phyloP scores from a whole-genome alignment of 371 early-diverging fungal species.

The Conidiobolus incongruus region DNA sequence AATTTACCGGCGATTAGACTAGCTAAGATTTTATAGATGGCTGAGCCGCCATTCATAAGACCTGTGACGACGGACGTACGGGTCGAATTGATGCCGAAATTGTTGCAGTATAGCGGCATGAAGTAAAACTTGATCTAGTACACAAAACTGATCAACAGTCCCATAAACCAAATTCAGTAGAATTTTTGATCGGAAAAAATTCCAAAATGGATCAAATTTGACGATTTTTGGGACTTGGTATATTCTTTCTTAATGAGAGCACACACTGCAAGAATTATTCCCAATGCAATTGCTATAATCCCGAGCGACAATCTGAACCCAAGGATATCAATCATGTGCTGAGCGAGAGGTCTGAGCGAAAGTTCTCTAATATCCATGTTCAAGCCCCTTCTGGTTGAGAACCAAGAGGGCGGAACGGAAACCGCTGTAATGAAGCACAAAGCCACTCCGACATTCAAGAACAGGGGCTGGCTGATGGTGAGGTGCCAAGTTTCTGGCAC shows the following conservation, averaged over 20 bases:
- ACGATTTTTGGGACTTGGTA: neutral
- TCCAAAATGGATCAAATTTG: no score
- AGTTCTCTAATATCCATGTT: constrained; percentile 60
- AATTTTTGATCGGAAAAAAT: no score
- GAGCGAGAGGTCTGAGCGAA: constrained; percentile 35
- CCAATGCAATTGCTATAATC: constrained; percentile 22
- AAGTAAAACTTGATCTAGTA: constrained; percentile 19
- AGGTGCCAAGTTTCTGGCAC: constrained; percentile 23
- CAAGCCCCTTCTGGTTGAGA: constrained; percentile 31
- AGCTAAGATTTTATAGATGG: constrained; percentile 20
- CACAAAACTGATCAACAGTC: constrained; percentile 9
- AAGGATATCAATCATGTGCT: constrained; percentile 16
- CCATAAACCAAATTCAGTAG: no score
- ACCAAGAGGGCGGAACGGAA: constrained; percentile 49
- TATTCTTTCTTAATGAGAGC: constrained; percentile 2
- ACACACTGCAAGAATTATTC: constrained; percentile 15
- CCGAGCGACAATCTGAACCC: constrained; percentile 39
- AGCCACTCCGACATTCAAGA: constrained; percentile 37
- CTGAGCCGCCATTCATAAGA: constrained; percentile 24
- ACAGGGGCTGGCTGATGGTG: constrained; percentile 39
- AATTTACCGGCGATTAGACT: constrained; percentile 22
- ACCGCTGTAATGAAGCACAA: constrained; percentile 32
- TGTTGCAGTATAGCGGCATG: constrained; percentile 11
- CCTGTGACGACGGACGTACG: constrained; percentile 24
- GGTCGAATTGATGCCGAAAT: constrained; percentile 11